Evolutionary conservation across 2,329 filamentous ascomycete species (phyloP).

Genomic region (Cladophialophora psammophila): DNA sequence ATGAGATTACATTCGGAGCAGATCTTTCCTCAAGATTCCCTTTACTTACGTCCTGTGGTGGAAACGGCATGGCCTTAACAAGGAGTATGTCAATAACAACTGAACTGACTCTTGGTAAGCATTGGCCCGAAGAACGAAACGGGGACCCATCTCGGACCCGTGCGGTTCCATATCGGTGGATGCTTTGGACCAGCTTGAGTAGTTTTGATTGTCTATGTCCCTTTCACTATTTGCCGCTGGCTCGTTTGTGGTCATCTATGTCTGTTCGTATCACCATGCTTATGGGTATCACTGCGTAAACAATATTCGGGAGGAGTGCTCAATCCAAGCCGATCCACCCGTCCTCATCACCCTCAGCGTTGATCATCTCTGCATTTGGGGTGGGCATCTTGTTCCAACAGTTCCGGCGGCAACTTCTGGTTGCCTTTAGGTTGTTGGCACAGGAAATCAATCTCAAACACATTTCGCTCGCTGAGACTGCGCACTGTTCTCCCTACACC

Average conservation of each 20-base stretch:
- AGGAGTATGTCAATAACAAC: too few species aligned
- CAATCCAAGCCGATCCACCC: slow-evolving; percentile 40
- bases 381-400: slow-evolving; percentile 3
- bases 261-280: background rate
- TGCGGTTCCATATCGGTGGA: too few species aligned
- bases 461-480: slow-evolving; percentile 45
- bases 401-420: slow-evolving; percentile 1
- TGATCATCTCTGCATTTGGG: slow-evolving; percentile 16
- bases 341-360: slow-evolving; percentile 28
- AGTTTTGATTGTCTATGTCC: background rate
- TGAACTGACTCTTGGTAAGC: too few species aligned
- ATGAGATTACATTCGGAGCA: too few species aligned
- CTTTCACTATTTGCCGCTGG: background rate
- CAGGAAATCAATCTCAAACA: slow-evolving; percentile 41
- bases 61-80: too few species aligned
- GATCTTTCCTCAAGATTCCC: too few species aligned
- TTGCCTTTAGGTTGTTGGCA: slow-evolving; percentile 31
- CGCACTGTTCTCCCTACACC: slow-evolving; percentile 61
- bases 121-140: too few species aligned
- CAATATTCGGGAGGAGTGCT: background rate
- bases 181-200: too few species aligned
- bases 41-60: too few species aligned
- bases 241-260: background rate
- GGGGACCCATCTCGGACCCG: too few species aligned
- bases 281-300: slow-evolving; percentile 2